Percentiles rank a stretch among this genome's conserved stretches.
Conservation (phyloP, 83 land plant species). For the Picea abies region DNA sequence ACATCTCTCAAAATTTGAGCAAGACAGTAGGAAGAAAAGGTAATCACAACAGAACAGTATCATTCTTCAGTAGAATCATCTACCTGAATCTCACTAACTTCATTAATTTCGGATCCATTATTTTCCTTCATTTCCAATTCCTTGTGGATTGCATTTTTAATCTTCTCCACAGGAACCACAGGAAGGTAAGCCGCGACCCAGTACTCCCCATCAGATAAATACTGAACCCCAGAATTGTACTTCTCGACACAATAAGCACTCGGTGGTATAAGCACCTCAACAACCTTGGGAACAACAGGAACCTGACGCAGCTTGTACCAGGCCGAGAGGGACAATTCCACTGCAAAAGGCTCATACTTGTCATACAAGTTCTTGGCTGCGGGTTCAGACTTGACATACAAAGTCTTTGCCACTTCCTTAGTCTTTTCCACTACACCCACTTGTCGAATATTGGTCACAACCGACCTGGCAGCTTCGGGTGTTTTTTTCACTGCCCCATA, state of each 20-base stretch:
- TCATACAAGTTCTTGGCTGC: conserved; percentile 22
- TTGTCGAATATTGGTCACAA: conserved; percentile 45
- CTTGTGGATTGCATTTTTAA: conserved; percentile 13
- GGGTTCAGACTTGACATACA: conserved; percentile 28
- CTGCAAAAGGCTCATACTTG: conserved; percentile 60
- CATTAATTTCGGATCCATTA: background rate
- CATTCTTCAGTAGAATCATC: background rate
- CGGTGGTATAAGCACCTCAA: conserved; percentile 52
- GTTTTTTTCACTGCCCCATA: conserved; percentile 38
- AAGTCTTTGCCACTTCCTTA: background rate
- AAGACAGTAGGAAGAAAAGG: too few relatives aligned
- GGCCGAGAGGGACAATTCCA: conserved; percentile 32
- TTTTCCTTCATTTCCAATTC: background rate
- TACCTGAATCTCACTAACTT: background rate
- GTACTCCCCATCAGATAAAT: conserved; percentile 37
- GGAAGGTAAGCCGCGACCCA: conserved; percentile 55
- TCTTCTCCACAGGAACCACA: conserved; percentile 66
- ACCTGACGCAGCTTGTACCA: conserved; percentile 45
- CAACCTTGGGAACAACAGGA: conserved; percentile 51
- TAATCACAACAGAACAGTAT: background rate
- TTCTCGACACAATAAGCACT: conserved; percentile 43
- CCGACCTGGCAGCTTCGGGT: conserved; percentile 41
- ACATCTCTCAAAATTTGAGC: too few relatives aligned
- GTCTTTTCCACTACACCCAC: conserved; percentile 29
- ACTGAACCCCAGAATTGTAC: conserved; percentile 51